These are phyloP conservation scores for Hyaloscypha variabilis DNA, from an alignment of 495 filamentous ascomycete genomes.

Conservation along the genomic window DNA sequence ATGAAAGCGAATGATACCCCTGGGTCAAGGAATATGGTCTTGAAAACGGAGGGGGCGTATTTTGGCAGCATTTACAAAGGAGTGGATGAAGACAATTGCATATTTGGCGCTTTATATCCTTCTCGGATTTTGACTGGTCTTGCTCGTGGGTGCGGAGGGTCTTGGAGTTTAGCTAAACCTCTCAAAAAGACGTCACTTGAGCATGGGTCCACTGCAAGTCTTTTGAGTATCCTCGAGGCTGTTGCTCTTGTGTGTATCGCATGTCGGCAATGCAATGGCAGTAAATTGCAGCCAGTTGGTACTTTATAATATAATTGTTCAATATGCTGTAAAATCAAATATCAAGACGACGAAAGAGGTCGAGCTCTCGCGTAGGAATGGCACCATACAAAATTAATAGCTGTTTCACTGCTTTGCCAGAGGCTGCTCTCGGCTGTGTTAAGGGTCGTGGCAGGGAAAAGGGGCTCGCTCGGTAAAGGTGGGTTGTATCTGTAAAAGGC, in stretches of 20 bases:
- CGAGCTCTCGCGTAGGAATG: neutral
- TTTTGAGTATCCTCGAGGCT: neutral
- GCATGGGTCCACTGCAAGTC: neutral
- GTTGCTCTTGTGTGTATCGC: neutral
- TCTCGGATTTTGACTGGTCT: neutral
- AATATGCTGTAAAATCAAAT: neutral
- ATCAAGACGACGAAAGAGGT: neutral
- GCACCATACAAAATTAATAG: neutral
- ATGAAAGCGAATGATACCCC: conserved; percentile 37
- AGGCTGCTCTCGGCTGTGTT: neutral
- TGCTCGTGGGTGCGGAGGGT: neutral
- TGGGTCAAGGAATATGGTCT: conserved; percentile 13
- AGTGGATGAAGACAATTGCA: neutral
- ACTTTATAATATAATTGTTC: neutral
- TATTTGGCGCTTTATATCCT: conserved; percentile 10
- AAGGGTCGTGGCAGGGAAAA: neutral
- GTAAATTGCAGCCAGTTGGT: conserved; percentile 8
- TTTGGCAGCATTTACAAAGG: conserved; percentile 13
- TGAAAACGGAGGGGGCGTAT: conserved; percentile 1
- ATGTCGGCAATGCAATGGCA: conserved; percentile 1
- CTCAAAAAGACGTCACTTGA: neutral
- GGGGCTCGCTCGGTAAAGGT: neutral
- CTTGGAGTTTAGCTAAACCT: neutral
- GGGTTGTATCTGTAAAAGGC: too few relatives aligned
- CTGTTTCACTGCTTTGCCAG: too few relatives aligned